Evolutionary conservation across 129 eudicot species (phyloP), one percentile per base, ranked within the genome.

Genomic region (Glebionis coronaria): DNA sequence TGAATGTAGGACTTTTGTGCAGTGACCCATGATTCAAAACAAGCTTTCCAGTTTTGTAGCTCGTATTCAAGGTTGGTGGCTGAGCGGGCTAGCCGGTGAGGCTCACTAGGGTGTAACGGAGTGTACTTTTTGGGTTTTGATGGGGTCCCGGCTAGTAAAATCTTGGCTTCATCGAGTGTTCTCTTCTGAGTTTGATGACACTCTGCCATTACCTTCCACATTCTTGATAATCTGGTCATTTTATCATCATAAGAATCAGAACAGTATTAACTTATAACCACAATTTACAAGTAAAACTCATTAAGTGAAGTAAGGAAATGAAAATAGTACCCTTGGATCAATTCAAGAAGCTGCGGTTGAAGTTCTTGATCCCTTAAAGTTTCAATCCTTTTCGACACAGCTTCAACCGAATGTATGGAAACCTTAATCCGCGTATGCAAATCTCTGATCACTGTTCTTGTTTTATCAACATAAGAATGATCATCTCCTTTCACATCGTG

Each of bases 181-280:
- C 87, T 90, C 66, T 88, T 93, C 52, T 93, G 99, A 61, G 82
- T 35, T 82, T 84, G 99, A 63, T 93, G 99, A 75, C 99, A 86
- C 58, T 89, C 92, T 0, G 97, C 95, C 99, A 89, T 93, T 19
- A 78, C 87, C 73, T 82, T 82, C 99, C 99, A 93, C 99, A 93
- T 93, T 62, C 84, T 80, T 61, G 95, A 79, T 79, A 89, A 82
- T 78, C 99, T 93, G 88, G 52, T 28, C 23, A 15, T 38, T 47
- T 28, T 44, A 54, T 62, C 75, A 73, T 59, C 67, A 65, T 5
- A 42, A n/a, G n/a, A n/a, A n/a, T n/a, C n/a, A n/a, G n/a, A n/a
- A n/a, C n/a, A n/a, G n/a, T n/a, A n/a, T n/a, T n/a, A n/a, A n/a
- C n/a, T n/a, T n/a, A n/a, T n/a, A n/a, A n/a, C n/a, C n/a, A n/a